Conservation (phyloP, 768 basidiomycete species). For the Mycena chlorophos region DNA sequence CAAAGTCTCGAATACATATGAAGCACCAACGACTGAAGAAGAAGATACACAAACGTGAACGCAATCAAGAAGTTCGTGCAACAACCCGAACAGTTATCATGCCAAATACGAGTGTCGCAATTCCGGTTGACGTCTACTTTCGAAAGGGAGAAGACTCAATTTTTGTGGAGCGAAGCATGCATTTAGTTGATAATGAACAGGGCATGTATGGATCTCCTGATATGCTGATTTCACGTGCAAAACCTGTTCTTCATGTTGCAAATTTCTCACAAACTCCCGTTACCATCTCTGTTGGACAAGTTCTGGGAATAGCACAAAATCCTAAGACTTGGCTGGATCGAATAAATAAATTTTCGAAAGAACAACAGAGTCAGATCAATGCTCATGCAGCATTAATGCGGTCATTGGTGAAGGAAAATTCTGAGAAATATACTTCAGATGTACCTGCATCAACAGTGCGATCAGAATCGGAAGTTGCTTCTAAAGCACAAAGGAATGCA, state of each 20-base stretch:
- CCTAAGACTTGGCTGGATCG: conserved; percentile 17
- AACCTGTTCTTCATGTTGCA: background rate
- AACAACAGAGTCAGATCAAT: background rate
- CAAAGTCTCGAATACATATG: background rate
- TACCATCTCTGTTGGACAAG: conserved; percentile 10
- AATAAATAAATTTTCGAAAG: background rate
- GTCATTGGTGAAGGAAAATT: background rate
- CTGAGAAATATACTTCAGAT: background rate
- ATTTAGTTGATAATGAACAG: background rate
- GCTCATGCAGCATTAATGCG: background rate
- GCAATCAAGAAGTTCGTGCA: conserved; percentile 9
- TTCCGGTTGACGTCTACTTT: conserved; percentile 6
- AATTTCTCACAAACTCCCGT: conserved; percentile 2
- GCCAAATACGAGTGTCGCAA: conserved; percentile 1
- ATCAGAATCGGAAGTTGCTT: background rate
- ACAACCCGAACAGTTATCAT: conserved; percentile 2
- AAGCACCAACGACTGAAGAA: background rate
- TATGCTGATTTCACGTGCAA: conserved; percentile 5
- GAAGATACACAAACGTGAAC: background rate
- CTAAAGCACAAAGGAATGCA: conserved; percentile 2
- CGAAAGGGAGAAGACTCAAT: background rate
- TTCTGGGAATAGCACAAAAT: conserved; percentile 7
- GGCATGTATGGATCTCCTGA: conserved; percentile 16
- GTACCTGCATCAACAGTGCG: background rate
- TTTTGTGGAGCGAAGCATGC: conserved; percentile 16